Conservation (phyloP, 1,284 basidiomycete species). For the Tilletia caries region DNA sequence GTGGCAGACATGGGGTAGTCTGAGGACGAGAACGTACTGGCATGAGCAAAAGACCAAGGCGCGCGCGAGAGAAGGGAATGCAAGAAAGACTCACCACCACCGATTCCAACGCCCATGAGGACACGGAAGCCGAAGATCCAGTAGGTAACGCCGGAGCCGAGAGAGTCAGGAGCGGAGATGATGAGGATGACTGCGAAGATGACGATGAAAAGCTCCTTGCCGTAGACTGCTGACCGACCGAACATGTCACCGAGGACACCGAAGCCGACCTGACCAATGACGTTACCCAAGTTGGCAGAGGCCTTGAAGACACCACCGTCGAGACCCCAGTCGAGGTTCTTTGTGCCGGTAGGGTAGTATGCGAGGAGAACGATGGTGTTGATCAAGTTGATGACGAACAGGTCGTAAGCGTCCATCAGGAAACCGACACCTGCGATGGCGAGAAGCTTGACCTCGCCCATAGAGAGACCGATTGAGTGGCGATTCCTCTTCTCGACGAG, state of each 20-base stretch:
- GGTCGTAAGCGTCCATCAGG: constrained; percentile 37
- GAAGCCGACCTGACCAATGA: constrained; percentile 45
- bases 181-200: constrained; percentile 47
- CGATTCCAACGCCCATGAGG: constrained; percentile 59
- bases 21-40: constrained; percentile 39
- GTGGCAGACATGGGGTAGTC: constrained; percentile 70
- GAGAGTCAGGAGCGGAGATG: constrained; percentile 45
- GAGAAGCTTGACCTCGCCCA: constrained; percentile 47
- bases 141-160: constrained; percentile 43
- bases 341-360: constrained; percentile 24
- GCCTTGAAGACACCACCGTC: constrained; percentile 50
- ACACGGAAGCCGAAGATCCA: constrained; percentile 46
- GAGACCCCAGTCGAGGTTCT: constrained; percentile 48
- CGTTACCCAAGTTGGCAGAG: constrained; percentile 49
- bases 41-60: neutral
- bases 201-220: constrained; percentile 48
- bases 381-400: constrained; percentile 47
- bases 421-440: constrained; percentile 49
- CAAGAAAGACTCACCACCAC: constrained; percentile 57
- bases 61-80: neutral
- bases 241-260: constrained; percentile 49
- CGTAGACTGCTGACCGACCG: constrained; percentile 49
- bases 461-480: constrained; percentile 37
- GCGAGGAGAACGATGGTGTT: constrained; percentile 45
- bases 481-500: constrained; percentile 40